These are phyloP conservation scores for Ogataea haglerorum DNA, from an alignment of 805 yeast species.

Conservation along the genomic window DNA sequence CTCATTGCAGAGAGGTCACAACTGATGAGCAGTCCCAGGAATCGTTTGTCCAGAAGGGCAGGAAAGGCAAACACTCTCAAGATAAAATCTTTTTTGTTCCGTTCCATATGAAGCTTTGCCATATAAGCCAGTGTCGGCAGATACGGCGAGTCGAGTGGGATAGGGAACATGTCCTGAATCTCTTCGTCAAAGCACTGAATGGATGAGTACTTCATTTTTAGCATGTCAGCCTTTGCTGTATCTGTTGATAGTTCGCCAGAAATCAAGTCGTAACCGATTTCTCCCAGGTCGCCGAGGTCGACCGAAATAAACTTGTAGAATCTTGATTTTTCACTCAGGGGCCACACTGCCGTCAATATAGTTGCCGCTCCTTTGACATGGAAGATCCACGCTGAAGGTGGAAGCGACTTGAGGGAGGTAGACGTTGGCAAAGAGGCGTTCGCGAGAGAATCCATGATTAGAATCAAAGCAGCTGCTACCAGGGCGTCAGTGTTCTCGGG, in stretches of 20 bases:
- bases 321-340: conserved; percentile 64
- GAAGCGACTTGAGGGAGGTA: conserved; percentile 57
- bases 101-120: conserved; percentile 77
- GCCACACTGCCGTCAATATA: conserved; percentile 94
- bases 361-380: conserved; percentile 98
- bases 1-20: conserved; percentile 89
- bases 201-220: conserved; percentile 44
- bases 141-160: conserved; percentile 78
- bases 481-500: conserved; percentile 88
- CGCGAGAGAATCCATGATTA: conserved; percentile 91
- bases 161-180: conserved; percentile 82
- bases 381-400: conserved; percentile 95
- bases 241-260: conserved; percentile 30
- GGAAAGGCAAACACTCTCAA: conserved; percentile 89
- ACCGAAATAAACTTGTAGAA: conserved; percentile 74
- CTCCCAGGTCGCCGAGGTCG: conserved; percentile 87
- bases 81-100: conserved; percentile 81
- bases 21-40: conserved; percentile 70
- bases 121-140: conserved; percentile 81
- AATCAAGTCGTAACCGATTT: conserved; percentile 43
- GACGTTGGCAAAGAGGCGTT: conserved; percentile 69
- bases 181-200: conserved; percentile 82
- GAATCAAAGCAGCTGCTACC: conserved; percentile 84
- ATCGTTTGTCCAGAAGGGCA: conserved; percentile 79
- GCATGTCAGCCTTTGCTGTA: conserved; percentile 11